Evolutionary conservation across 1,284 basidiomycete species (phyloP), one percentile per base, ranked within the genome.

Genomic region (Apiotrichum domesticum): DNA sequence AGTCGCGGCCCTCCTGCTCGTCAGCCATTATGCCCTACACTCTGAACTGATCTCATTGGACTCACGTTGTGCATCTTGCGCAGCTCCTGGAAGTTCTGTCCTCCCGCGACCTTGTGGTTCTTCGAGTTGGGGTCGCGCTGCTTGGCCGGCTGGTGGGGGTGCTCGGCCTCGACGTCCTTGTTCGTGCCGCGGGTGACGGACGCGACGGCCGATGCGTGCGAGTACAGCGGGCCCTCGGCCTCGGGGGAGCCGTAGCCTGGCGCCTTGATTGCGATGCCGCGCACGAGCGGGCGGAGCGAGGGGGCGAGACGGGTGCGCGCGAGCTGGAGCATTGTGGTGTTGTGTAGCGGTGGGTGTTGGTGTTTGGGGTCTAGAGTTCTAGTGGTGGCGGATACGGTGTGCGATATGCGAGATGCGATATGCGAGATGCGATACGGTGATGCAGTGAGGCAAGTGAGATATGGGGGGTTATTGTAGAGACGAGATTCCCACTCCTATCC

Each of bases 61-160:
- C 48, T 41, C 50, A 51, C 50, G 39, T 42, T 35, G 50, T 51
- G 50, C 50, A 51, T 43, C 39, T 41, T 14, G 39, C 29, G 29
- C 14, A 51, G 40, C 29, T 51, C 50, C 15, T 42, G 15, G 32
- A 51, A 51, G 41, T 51, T 35, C n/a, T 43, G 39, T 6, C 50
- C 50, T 3, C 51, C 51, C 2, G 51, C 15, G 43, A 52, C 51
- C 51, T 52, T 44, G 34, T n/a, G 14, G 50, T 51, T 51, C 50
- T 51, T 51, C 37, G 37, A 41, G 39, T 51, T 51, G 41, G 50
- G 50, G 41, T 51, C 41, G 50, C 50, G 50, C 40, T 41, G 35
- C 49, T 50, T 41, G 39, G 39, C 2, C 13, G 39, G 13, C 15
- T 29, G 6, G 39, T 42, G 13, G 29, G 3, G 2, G 6, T 7